Percentiles rank a stretch among this genome's conserved stretches.
phyloP scores from a whole-genome alignment of 495 filamentous ascomycete genomes.

The Aspergillus egyptiacus region DNA sequence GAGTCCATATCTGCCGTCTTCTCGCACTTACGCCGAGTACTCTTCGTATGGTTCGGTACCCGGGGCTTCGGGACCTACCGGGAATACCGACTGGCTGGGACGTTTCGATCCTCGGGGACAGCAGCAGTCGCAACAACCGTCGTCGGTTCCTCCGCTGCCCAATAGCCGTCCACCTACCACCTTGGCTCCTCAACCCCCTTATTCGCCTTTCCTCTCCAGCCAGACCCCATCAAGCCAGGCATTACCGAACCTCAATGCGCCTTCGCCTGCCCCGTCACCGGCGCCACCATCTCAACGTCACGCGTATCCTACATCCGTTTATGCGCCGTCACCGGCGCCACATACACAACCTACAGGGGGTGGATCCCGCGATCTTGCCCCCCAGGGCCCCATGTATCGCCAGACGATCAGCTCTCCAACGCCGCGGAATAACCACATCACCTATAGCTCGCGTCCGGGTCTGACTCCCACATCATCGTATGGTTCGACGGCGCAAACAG shows the following conservation, averaged over 20 bases:
- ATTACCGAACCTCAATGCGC: slow-evolving; percentile 26
- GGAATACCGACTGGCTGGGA: slow-evolving; percentile 44
- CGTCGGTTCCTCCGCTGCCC: slow-evolving; percentile 20
- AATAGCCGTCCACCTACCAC: slow-evolving; percentile 22
- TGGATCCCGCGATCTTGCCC: slow-evolving; percentile 29
- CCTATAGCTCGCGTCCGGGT: slow-evolving; percentile 32
- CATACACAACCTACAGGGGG: slow-evolving; percentile 21
- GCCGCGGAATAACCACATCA: slow-evolving; percentile 25
- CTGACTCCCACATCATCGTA: slow-evolving; percentile 24
- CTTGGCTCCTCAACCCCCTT: slow-evolving; percentile 25
- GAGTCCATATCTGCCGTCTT: slow-evolving; percentile 25
- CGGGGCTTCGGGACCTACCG: slow-evolving; percentile 22
- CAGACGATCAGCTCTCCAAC: slow-evolving; percentile 29
- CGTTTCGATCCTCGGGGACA: slow-evolving; percentile 41
- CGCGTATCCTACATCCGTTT: slow-evolving; percentile 27
- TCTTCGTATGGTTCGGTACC: slow-evolving; percentile 24
- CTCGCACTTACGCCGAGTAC: slow-evolving; percentile 36
- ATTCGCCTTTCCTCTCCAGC: slow-evolving; percentile 26
- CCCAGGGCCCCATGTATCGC: slow-evolving; percentile 30
- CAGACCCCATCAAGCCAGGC: slow-evolving; percentile 24
- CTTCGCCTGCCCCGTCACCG: slow-evolving; percentile 37
- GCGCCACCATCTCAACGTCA: slow-evolving; percentile 30
- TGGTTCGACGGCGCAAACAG: slow-evolving; percentile 22
- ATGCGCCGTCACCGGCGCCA: slow-evolving; percentile 28
- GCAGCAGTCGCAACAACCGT: slow-evolving; percentile 25